Conservation (phyloP, 2,329 filamentous ascomycete species). For the Botryotinia calthae region DNA sequence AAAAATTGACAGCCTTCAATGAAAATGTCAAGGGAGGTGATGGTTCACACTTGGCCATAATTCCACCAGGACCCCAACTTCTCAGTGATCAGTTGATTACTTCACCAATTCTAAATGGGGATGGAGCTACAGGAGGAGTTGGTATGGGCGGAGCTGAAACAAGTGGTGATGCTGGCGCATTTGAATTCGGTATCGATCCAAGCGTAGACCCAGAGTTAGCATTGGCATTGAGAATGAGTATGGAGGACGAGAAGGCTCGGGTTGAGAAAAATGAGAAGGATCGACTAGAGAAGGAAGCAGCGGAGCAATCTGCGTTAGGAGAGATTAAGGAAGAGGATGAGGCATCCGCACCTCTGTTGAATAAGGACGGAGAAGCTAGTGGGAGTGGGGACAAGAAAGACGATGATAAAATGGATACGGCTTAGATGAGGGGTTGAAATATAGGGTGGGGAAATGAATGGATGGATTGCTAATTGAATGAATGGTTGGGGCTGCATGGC, state of each 20-base stretch:
- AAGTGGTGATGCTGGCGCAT: slow-evolving; percentile 58
- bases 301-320: slow-evolving; percentile 73
- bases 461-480: slow-evolving; percentile 82
- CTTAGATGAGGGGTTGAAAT: slow-evolving; percentile 50
- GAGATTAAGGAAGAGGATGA: slow-evolving; percentile 79
- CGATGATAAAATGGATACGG: slow-evolving; percentile 82
- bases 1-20: slow-evolving; percentile 93
- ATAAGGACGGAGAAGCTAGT: slow-evolving; percentile 63
- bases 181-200: slow-evolving; percentile 88
- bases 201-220: slow-evolving; percentile 90
- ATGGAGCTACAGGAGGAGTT: slow-evolving; percentile 60
- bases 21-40: slow-evolving; percentile 88
- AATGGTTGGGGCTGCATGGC: slow-evolving; percentile 33
- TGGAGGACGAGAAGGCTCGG: slow-evolving; percentile 95
- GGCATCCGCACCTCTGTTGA: slow-evolving; percentile 60
- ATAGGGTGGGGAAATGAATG: slow-evolving; percentile 61
- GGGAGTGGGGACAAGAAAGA: slow-evolving; percentile 56
- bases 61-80: slow-evolving; percentile 86
- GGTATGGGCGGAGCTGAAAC: slow-evolving; percentile 52
- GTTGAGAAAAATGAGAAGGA: slow-evolving; percentile 76
- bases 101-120: slow-evolving; percentile 85
- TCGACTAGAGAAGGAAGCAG: slow-evolving; percentile 59
- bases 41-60: slow-evolving; percentile 85
- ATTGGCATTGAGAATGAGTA: slow-evolving; percentile 91
- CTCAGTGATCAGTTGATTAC: slow-evolving; percentile 89